phyloP scores from a whole-genome alignment of 2,329 filamentous ascomycete genomes.

The Monosporascus sp. region DNA sequence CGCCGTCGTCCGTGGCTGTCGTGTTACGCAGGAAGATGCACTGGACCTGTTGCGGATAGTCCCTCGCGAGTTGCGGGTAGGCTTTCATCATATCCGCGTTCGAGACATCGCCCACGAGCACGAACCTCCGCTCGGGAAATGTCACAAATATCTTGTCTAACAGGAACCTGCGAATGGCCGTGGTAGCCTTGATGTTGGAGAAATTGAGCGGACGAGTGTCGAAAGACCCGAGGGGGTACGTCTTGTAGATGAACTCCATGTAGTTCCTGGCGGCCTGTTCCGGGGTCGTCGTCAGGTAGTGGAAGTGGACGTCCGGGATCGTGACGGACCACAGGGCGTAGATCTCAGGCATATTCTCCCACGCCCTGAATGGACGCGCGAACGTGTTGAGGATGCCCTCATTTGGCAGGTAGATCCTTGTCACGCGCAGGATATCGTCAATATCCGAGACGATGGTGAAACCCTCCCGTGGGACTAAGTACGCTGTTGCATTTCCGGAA shows the following conservation, averaged over 20 bases:
- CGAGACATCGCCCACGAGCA: slow-evolving; percentile 70
- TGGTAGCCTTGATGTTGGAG: slow-evolving; percentile 65
- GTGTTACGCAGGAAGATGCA: slow-evolving; percentile 77
- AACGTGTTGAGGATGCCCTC: slow-evolving; percentile 74
- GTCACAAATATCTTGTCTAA: slow-evolving; percentile 69
- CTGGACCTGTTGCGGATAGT: slow-evolving; percentile 66
- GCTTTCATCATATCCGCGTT: slow-evolving; percentile 72
- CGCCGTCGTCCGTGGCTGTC: slow-evolving; percentile 57
- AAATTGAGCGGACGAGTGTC: slow-evolving; percentile 77
- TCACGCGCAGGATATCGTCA: slow-evolving; percentile 74
- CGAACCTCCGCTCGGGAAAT: slow-evolving; percentile 68
- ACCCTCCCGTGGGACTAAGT: slow-evolving; percentile 65
- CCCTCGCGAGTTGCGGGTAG: slow-evolving; percentile 54
- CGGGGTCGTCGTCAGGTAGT: slow-evolving; percentile 76
- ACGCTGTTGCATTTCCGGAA: slow-evolving; percentile 69
- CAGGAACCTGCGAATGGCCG: slow-evolving; percentile 64
- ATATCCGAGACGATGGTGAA: slow-evolving; percentile 72
- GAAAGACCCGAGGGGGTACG: slow-evolving; percentile 70
- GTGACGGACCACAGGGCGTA: slow-evolving; percentile 70
- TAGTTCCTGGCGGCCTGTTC: slow-evolving; percentile 74
- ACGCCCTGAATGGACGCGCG: slow-evolving; percentile 61
- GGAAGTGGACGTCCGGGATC: slow-evolving; percentile 66
- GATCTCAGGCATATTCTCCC: slow-evolving; percentile 76
- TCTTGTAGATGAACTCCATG: slow-evolving; percentile 75
- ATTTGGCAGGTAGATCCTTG: slow-evolving; percentile 72